phyloP scores from a whole-genome alignment of 1,284 basidiomycete genomes.

The Inonotus hispidus region DNA sequence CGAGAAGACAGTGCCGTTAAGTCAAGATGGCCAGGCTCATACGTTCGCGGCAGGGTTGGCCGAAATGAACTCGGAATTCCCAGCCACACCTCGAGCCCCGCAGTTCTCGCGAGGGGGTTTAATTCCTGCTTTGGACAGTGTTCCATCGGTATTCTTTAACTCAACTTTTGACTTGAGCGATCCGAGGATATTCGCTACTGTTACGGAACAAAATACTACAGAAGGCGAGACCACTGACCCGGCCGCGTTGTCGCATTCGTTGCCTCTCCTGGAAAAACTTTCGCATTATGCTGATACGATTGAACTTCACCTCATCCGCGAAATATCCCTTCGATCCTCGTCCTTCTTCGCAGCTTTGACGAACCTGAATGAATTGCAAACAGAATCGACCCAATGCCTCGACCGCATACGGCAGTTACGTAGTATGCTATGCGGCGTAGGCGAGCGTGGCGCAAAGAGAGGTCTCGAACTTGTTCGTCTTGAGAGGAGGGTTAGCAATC shows the following conservation, averaged over 20 bases:
- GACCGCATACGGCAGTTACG: constrained; percentile 72
- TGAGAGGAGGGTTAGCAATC: constrained; percentile 57
- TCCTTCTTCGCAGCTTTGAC: constrained; percentile 96
- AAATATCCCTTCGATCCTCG: constrained; percentile 85
- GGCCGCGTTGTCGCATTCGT: constrained; percentile 55
- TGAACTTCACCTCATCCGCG: constrained; percentile 91
- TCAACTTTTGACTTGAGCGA: constrained; percentile 82
- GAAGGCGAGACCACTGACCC: constrained; percentile 39
- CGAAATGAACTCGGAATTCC: constrained; percentile 16
- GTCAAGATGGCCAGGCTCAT: constrained; percentile 32
- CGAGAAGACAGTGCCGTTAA: constrained; percentile 45
- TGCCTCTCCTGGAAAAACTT: constrained; percentile 84
- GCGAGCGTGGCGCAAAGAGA: constrained; percentile 69
- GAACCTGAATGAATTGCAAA: constrained; percentile 88
- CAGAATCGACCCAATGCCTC: constrained; percentile 83
- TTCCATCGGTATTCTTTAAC: constrained; percentile 81
- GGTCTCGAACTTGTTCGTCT: constrained; percentile 71
- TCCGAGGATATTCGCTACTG: constrained; percentile 74
- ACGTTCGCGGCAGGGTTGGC: constrained; percentile 9
- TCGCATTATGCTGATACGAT: constrained; percentile 92
- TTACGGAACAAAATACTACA: constrained; percentile 57
- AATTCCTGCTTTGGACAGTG: constrained; percentile 67
- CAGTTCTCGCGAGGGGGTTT: constrained; percentile 31
- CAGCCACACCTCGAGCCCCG: constrained; percentile 31
- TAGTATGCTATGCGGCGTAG: constrained; percentile 68